Percentiles rank a stretch among this genome's conserved stretches.
Evolutionary conservation across 352 stramenopile species (phyloP).

Genomic region (Phytophthora sp.): DNA sequence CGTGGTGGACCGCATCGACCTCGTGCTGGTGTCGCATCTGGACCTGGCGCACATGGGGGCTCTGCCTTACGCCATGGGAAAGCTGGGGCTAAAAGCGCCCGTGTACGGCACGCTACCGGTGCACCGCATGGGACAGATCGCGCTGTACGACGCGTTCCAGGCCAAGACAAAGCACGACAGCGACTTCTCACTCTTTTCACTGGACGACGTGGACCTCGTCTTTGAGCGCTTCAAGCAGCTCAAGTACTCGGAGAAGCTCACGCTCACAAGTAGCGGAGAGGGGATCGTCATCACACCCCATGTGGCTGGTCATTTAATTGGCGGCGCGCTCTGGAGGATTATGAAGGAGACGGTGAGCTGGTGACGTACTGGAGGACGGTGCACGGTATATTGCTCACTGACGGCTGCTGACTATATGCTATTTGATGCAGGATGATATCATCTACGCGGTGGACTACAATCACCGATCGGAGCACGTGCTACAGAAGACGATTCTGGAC

Average conservation of each 20-base stretch:
- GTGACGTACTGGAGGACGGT: no score
- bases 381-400: no score
- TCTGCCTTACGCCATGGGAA: slow-evolving; percentile 89
- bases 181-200: slow-evolving; percentile 89
- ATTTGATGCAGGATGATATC: slow-evolving; percentile 88
- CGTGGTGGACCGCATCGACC: slow-evolving; percentile 86
- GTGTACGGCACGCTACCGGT: slow-evolving; percentile 95
- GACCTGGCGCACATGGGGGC: slow-evolving; percentile 92
- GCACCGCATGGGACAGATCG: slow-evolving; percentile 97
- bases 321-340: slow-evolving; percentile 94
- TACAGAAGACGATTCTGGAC: slow-evolving; percentile 94
- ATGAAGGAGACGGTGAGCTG: slow-evolving; percentile 93
- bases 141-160: slow-evolving; percentile 95
- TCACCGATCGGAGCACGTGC: slow-evolving; percentile 94
- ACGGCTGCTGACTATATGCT: slow-evolving; percentile 6
- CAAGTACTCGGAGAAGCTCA: slow-evolving; percentile 96
- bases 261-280: slow-evolving; percentile 82
- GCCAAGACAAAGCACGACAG: slow-evolving; percentile 92
- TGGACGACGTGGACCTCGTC: slow-evolving; percentile 95
- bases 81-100: slow-evolving; percentile 83
- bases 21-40: slow-evolving; percentile 91
- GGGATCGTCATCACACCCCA: slow-evolving; percentile 95
- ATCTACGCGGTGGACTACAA: slow-evolving; percentile 94
- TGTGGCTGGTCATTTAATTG: slow-evolving; percentile 94
- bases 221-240: slow-evolving; percentile 94